Conservation (phyloP, 805 yeast genomes). For the Alloascoidea africana region DNA sequence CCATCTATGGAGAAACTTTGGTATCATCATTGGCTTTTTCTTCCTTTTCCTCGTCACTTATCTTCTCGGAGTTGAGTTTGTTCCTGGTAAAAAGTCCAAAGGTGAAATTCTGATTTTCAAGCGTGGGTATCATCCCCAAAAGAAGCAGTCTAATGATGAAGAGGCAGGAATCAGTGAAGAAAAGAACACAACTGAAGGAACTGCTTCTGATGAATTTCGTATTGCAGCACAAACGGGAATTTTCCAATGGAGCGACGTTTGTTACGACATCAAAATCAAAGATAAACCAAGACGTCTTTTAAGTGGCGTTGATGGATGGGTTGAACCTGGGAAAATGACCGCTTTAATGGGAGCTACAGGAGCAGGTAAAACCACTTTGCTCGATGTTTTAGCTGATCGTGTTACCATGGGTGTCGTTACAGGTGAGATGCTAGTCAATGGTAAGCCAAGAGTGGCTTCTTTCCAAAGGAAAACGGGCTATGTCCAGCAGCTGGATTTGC, state of each 20-base stretch:
- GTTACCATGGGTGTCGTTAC: constrained; percentile 57
- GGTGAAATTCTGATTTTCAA: constrained; percentile 55
- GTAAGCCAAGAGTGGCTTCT: constrained; percentile 40
- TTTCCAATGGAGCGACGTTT: constrained; percentile 67
- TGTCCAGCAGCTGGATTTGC: constrained; percentile 68
- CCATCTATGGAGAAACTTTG: constrained; percentile 51
- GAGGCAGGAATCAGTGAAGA: too few species aligned
- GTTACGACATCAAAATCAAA: constrained; percentile 54
- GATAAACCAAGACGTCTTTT: constrained; percentile 44
- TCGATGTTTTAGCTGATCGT: constrained; percentile 58
- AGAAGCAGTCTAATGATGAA: neutral
- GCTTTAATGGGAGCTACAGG: constrained; percentile 72
- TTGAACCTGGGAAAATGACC: constrained; percentile 68
- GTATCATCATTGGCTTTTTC: constrained; percentile 42
- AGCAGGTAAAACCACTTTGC: constrained; percentile 67
- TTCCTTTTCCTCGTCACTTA: constrained; percentile 40
- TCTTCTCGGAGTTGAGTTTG: constrained; percentile 36
- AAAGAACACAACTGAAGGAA: neutral
- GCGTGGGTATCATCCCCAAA: constrained; percentile 8
- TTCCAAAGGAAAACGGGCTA: constrained; percentile 58
- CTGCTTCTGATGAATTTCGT: neutral
- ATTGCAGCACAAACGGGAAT: constrained; percentile 20
- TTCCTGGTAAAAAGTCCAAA: constrained; percentile 38
- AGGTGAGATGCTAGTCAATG: constrained; percentile 55
- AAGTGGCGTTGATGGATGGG: constrained; percentile 65